phyloP scores from a whole-genome alignment of 306 rosid species.

The Citrullus amarus region DNA sequence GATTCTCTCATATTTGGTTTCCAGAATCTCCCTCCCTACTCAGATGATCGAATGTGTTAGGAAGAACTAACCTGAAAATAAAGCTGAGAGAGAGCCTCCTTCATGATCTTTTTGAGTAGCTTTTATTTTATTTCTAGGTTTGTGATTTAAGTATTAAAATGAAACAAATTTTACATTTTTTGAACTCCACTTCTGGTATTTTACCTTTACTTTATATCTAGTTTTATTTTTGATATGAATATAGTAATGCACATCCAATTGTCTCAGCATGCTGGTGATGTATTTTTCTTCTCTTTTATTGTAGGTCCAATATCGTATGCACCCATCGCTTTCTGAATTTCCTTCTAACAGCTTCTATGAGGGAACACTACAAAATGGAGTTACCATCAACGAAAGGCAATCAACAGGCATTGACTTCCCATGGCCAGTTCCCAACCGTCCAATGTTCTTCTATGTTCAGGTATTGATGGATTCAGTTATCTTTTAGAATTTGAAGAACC shows the following conservation, averaged over 20 bases:
- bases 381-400: slow-evolving; percentile 90
- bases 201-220: neutral
- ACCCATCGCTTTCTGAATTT: slow-evolving; percentile 91
- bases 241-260: neutral
- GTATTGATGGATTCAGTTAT: slow-evolving; percentile 25
- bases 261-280: neutral
- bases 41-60: too few species aligned
- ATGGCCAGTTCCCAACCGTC: slow-evolving; percentile 99
- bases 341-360: slow-evolving; percentile 98
- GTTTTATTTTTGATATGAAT: neutral
- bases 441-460: slow-evolving; percentile 99
- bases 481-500: neutral
- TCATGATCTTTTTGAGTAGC: neutral
- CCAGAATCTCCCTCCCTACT: neutral
- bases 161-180: neutral
- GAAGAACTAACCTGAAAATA: too few species aligned
- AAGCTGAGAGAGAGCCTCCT: too few species aligned
- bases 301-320: slow-evolving; percentile 99
- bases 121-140: neutral
- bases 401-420: slow-evolving; percentile 95
- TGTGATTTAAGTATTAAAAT: neutral
- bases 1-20: neutral
- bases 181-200: neutral
- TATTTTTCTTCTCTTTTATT: slow-evolving; percentile 14
- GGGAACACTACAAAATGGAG: slow-evolving; percentile 98